These are phyloP conservation scores for Tulasnella sp. DNA, from an alignment of 768 basidiomycete genomes.

Conservation along the genomic window DNA sequence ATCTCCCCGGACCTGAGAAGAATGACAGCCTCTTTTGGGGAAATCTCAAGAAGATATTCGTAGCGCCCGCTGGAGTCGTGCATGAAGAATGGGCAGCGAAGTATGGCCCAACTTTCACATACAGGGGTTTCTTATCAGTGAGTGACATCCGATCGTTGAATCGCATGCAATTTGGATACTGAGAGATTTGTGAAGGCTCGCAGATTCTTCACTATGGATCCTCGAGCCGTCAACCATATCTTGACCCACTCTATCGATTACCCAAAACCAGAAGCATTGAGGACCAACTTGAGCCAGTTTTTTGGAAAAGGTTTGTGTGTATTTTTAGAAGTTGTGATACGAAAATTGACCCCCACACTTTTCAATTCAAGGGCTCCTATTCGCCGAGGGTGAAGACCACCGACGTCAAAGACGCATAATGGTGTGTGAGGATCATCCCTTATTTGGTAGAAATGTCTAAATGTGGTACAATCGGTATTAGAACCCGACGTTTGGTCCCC, in stretches of 20 bases:
- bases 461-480: not conserved
- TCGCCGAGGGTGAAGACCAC: conserved; percentile 13
- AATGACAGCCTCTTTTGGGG: conserved; percentile 31
- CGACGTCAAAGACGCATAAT: conserved; percentile 10
- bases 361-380: not conserved
- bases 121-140: conserved; percentile 29
- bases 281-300: not conserved
- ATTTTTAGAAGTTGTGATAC: not conserved
- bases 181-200: not conserved
- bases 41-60: conserved; percentile 34
- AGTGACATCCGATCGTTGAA: not conserved
- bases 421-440: not conserved
- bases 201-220: conserved; percentile 6
- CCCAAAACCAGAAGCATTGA: conserved; percentile 6
- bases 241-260: conserved; percentile 11
- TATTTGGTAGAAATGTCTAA: not conserved
- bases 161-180: not conserved
- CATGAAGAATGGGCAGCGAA: conserved; percentile 38
- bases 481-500: conserved; percentile 56
- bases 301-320: conserved; percentile 7
- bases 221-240: conserved; percentile 10
- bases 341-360: not conserved
- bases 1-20: conserved; percentile 10
- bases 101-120: conserved; percentile 37
- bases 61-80: conserved; percentile 28